Base-by-base conservation (phyloP, 768 basidiomycete genomes). In the Neoboletus magnificus region DNA sequence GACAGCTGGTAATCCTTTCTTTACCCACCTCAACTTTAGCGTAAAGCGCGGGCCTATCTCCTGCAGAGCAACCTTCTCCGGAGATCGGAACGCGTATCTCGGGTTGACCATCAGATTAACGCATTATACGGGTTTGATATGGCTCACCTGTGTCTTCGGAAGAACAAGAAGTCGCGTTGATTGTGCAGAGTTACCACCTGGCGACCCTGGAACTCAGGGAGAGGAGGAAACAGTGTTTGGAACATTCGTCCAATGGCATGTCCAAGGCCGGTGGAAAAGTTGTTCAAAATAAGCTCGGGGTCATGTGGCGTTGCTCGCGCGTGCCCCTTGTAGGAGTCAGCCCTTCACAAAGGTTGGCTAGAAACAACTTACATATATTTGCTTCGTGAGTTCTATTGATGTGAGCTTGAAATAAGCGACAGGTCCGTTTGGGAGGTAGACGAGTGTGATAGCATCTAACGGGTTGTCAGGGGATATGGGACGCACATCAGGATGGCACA, bases 11-110 rank as follows among this genome's bases (percentile, higher is more conserved):
- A 95, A 76, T 11, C 93, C 94, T 63, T 89, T 93, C 67, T 88
- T 86, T 54, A 99, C 73, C 79, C 87, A 97, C 37, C 87, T 79
- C 53, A 99, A 77, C 73, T 98, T 98, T 12, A 98, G 79, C 0
- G 97, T 98, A 68, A 99, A 97, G 32, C 96, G 85, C 8, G 97
- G 97, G 2, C 97, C 97, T 59, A 99, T 99, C 73, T 99, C 97
- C 69, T 99, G 97, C 30, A 99, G 73, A 8, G 89, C 84, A 10
- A 96, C 94, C 68, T 90, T 93, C 61, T 95, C 93, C 4, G 89
- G 78, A 2, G 91, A 93, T 47, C 89, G 85, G 74, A 95, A 98
- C 39, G 93, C 93, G 71, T 94, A 96, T 64, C 91, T 95, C 58
- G 33, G 16, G 35, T 55, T 15, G 27, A 44, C 18, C 22, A 27